These are phyloP conservation scores for Trichophyton schoenleinii DNA, from an alignment of 2,329 filamentous ascomycete genomes.

Conservation along the genomic window DNA sequence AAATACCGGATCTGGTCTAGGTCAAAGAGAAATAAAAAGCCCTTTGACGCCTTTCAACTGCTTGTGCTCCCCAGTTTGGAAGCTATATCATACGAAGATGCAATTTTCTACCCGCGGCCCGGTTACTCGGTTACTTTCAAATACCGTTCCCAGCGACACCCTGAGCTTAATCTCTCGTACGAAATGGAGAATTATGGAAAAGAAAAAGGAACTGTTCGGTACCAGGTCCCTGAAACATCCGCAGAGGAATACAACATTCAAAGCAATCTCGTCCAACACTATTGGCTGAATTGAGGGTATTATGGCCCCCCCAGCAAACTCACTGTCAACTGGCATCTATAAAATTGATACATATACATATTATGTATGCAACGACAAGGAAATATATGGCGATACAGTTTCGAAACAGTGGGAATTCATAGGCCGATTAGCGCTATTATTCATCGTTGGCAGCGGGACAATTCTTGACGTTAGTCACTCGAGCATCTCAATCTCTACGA, in stretches of 20 bases:
- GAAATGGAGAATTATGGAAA: background rate
- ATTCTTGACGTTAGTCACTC: background rate
- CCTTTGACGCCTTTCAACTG: background rate
- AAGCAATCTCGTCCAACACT: background rate
- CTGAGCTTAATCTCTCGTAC: constrained; percentile 1
- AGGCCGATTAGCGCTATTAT: background rate
- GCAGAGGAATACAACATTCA: background rate
- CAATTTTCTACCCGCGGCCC: background rate
- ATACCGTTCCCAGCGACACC: background rate
- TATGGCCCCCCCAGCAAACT: background rate
- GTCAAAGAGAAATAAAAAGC: background rate
- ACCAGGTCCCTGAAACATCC: background rate
- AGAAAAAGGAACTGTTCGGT: background rate
- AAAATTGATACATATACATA: background rate
- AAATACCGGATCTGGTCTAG: background rate
- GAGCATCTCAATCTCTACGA: background rate
- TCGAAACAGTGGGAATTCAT: background rate
- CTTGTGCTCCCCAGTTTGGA: background rate
- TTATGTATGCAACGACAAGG: background rate
- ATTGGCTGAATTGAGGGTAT: background rate
- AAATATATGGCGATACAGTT: constrained; percentile 1
- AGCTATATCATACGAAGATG: background rate
- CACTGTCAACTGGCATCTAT: background rate
- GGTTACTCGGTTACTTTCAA: background rate
- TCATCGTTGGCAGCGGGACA: background rate